Base-by-base conservation (phyloP, 1,139 yeast species). In the Nematodospora anomalae region DNA sequence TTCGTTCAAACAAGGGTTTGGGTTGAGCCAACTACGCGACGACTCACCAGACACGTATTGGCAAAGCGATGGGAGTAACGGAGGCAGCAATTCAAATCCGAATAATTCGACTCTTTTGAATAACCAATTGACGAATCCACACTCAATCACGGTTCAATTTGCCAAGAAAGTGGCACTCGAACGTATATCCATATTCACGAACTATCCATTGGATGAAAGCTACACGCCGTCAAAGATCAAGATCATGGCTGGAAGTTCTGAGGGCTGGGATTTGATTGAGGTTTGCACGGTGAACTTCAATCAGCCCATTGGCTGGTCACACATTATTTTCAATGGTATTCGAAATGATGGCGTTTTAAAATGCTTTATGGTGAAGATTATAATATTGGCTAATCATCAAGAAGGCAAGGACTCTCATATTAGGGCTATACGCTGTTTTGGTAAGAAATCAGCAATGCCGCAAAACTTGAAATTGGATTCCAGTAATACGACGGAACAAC, bases 361-460 rank as follows among this genome's bases (percentile, higher is more conserved):
- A 49, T 81, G 96, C 42, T 87, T 83, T 50, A 69, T 83, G 50
- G 62, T 92, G 6, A 78, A 88, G 44, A 55, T 94, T 18, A 63
- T 76, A n/a, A 74, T 94, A 16, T 65, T 81, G 20, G 77, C 88
- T 1, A 94, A 92, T 53, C 97, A 89, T 52, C 97, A 90, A 55
- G 92, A 88, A 55, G 99, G 99, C 31, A 92, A 92, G 55, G 99
- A 94, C 58, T 83, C 96, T 2, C 97, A 89, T 57, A 69, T 94
- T 6, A 61, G 98, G 36, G 85, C 92, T 0, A 69, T 92, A 6
- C 50, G 62, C 33, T 62, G 72, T 41, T 67, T 63, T 50, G 72
- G 73, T 4, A 65, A 60, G 42, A 67, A 65, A 39, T 43, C 61
- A 3, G 33, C 50, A 4, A 41, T 40, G 27, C 37, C 11, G 11